Evolutionary conservation across 202 grass and related monocot genomes (phyloP), one percentile per base, ranked within the genome.

Genomic region (Bolboschoenoplectus hybrid): DNA sequence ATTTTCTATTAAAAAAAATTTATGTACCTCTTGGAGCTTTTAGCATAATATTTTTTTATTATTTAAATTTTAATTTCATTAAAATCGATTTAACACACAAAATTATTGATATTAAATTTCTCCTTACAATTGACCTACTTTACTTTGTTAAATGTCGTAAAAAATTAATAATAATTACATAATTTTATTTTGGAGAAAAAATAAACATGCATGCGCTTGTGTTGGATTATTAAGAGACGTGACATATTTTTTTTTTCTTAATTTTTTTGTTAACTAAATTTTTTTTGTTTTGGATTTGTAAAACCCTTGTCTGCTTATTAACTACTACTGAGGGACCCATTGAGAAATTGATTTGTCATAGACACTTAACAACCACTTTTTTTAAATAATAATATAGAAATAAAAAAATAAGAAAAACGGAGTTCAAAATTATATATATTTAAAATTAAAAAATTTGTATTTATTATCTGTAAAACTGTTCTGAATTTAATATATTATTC

Each of bases 241-340:
- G 26, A 26, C 26, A 26, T 26, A 26, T 26, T 26, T 26, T 26
- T 26, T 26, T 26, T 26, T 26, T 26, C 26, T 26, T 26, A 0
- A 26, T 26, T 26, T 26, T 26, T 26, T 26, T 26, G 26, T 26
- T 26, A 26, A 26, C 26, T 26, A 26, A 26, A 26, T 26, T 26
- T 26, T 26, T 26, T 26, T 26, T 26, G 1, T 9, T 35, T 26
- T 67, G 11, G 32, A 39, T 7, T 14, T 67, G 55, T 19, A 4
- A 49, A 66, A 13, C 47, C 60, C 81, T 66, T 12, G 44, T 67
- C 63, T 67, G 43, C 46, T 66, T 52, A 83, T 47, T 63, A 81
- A 10, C 7, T 64, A 80, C n/a, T 32, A 46, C 1, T 20, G 32
- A 83, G 44, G 26, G 39, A 1, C 63, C 61, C 2, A 14, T 38